A percentile compares a stretch with the other conserved stretches of the same genome.
Evolutionary conservation across 129 eudicot genomes (phyloP).

Genomic region (Flaveria linearis): DNA sequence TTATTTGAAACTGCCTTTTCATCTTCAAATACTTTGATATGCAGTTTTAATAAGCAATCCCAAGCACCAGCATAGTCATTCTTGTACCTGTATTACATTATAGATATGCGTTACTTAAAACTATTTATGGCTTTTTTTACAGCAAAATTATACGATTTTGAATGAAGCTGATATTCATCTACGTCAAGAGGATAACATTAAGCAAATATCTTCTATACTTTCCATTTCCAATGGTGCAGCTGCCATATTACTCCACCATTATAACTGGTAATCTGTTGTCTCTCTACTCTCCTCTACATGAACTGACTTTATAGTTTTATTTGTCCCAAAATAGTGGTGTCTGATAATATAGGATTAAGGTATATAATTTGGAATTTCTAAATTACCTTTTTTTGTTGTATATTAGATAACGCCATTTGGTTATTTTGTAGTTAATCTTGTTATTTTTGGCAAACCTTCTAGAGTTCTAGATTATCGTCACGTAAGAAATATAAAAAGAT

Average conservation of each 20-base stretch:
- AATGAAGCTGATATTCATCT: conserved; percentile 69
- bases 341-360: background rate
- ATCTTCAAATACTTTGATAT: background rate
- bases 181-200: conserved; percentile 71
- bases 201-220: conserved; percentile 68
- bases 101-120: background rate
- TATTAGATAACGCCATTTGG: background rate
- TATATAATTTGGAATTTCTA: background rate
- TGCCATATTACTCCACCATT: conserved; percentile 81
- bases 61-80: background rate
- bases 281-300: background rate
- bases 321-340: background rate
- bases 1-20: background rate
- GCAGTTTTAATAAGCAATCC: background rate
- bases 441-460: background rate
- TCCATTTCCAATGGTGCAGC: conserved; percentile 76
- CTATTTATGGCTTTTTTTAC: conserved; percentile 25
- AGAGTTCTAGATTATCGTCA: background rate
- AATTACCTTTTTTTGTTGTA: background rate
- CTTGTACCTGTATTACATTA: background rate
- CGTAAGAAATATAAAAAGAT: too few relatives aligned
- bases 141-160: conserved; percentile 71
- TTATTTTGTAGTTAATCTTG: background rate
- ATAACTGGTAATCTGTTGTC: conserved; percentile 57
- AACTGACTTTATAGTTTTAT: background rate